phyloP scores from a whole-genome alignment of 768 basidiomycete species.

The Boletus rubescentipes region DNA sequence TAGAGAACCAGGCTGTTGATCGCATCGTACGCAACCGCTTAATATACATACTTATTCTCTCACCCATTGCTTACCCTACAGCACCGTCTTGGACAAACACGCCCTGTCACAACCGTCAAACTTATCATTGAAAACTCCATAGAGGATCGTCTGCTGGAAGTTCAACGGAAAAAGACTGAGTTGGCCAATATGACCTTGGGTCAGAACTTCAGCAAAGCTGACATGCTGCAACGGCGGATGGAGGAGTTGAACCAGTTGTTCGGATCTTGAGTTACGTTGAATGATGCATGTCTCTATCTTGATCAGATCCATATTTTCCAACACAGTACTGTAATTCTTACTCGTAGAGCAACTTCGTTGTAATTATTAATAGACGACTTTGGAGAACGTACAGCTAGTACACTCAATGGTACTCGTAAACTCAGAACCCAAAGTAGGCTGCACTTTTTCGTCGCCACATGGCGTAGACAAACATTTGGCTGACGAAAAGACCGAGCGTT shows the following conservation, averaged over 20 bases:
- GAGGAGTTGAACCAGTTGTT: slow-evolving; percentile 85
- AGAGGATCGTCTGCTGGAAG: slow-evolving; percentile 87
- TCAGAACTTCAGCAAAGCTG: slow-evolving; percentile 82
- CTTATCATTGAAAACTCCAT: slow-evolving; percentile 94
- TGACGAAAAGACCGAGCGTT: slow-evolving; percentile 80
- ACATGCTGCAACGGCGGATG: slow-evolving; percentile 82
- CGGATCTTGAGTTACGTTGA: slow-evolving; percentile 39
- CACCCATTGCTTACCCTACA: slow-evolving; percentile 30
- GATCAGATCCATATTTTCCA: slow-evolving; percentile 20
- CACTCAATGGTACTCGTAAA: not conserved
- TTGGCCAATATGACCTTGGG: slow-evolving; percentile 94
- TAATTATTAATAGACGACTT: slow-evolving; percentile 33
- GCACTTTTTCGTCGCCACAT: slow-evolving; percentile 72
- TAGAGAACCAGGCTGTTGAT: slow-evolving; percentile 97
- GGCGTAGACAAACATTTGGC: slow-evolving; percentile 73
- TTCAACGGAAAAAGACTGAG: slow-evolving; percentile 93
- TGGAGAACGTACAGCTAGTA: slow-evolving; percentile 3
- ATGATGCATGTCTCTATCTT: slow-evolving; percentile 17
- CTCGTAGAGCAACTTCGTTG: slow-evolving; percentile 28
- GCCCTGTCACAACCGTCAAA: slow-evolving; percentile 88
- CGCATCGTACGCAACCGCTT: slow-evolving; percentile 69
- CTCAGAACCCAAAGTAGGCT: slow-evolving; percentile 73
- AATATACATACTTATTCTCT: not conserved
- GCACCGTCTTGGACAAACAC: slow-evolving; percentile 95
- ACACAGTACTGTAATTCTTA: slow-evolving; percentile 30